A percentile compares a stretch with the other conserved stretches of the same genome.
Evolutionary conservation across 2,329 filamentous ascomycete species (phyloP).

Genomic region (Ceratocystiopsis sp.): DNA sequence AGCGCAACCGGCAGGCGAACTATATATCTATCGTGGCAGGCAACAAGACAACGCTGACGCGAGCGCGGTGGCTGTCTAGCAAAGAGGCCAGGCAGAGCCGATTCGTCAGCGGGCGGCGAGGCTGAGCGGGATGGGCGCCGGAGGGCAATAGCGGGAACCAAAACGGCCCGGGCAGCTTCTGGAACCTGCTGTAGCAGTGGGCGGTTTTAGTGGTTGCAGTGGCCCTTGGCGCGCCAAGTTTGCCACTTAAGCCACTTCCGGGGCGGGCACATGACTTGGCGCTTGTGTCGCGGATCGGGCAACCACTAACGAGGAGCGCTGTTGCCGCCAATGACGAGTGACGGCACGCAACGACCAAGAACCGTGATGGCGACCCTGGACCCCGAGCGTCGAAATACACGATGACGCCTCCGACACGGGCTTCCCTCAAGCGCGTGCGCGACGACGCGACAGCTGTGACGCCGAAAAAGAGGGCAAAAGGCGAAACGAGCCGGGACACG

Average conservation of each 20-base stretch:
- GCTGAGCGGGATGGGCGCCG: neutral
- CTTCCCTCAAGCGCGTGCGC: constrained; percentile 49
- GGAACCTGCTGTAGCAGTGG: constrained; percentile 2
- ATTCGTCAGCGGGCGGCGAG: neutral
- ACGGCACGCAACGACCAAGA: neutral
- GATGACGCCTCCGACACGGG: constrained; percentile 15
- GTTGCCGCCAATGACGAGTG: neutral
- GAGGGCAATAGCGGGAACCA: no score
- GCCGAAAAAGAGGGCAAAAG: constrained; percentile 14
- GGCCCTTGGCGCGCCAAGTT: no score
- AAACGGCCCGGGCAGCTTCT: constrained; percentile 1
- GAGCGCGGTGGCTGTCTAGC: neutral
- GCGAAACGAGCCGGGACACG: constrained; percentile 5
- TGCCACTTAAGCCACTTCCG: no score
- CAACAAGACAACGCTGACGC: neutral
- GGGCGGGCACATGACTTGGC: constrained; percentile 8
- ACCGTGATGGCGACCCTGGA: no score
- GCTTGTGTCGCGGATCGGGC: constrained; percentile 3
- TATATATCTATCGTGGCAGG: neutral
- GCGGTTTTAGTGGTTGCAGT: neutral
- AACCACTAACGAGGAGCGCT: no score
- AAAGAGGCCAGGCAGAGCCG: neutral
- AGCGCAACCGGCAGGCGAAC: neutral
- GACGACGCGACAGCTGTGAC: constrained; percentile 23
- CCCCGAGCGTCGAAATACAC: neutral